Percentiles rank a stretch among this genome's conserved stretches.
Conservation (phyloP, 768 basidiomycete species). For the Crassisporium funariophilum region DNA sequence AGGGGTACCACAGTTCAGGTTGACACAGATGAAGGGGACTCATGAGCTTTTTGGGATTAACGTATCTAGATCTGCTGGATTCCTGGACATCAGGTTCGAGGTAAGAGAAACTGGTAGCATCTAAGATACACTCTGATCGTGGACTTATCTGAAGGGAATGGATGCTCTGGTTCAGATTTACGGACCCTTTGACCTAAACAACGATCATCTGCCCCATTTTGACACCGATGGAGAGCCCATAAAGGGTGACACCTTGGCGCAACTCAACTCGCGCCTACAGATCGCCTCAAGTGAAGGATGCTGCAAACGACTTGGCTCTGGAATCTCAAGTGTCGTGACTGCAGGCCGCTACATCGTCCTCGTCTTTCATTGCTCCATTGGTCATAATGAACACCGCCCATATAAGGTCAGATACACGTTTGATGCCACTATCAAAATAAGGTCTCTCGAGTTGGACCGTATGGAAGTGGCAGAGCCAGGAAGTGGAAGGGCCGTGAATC, state of each 20-base stretch:
- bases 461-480: constrained; percentile 4
- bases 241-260: constrained; percentile 6
- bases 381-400: constrained; percentile 9
- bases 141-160: constrained; percentile 8
- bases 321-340: constrained; percentile 11
- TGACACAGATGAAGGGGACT: constrained; percentile 11
- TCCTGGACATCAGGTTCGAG: constrained; percentile 7
- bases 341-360: constrained; percentile 10
- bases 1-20: constrained; percentile 7
- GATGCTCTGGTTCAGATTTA: constrained; percentile 12
- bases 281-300: constrained; percentile 11
- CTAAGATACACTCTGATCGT: not conserved
- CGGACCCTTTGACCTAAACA: constrained; percentile 12
- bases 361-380: constrained; percentile 10
- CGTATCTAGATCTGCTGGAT: not conserved
- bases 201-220: constrained; percentile 11
- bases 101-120: not conserved
- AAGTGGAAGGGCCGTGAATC: constrained; percentile 3
- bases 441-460: constrained; percentile 3
- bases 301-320: constrained; percentile 6
- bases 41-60: constrained; percentile 10
- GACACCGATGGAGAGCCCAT: constrained; percentile 8
- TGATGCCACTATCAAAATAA: constrained; percentile 6
- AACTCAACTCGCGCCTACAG: constrained; percentile 6
- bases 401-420: constrained; percentile 12